These are phyloP conservation scores for Blastocladiella britannica DNA, from an alignment of 192 early-diverging fungal genomes.

Conservation along the genomic window DNA sequence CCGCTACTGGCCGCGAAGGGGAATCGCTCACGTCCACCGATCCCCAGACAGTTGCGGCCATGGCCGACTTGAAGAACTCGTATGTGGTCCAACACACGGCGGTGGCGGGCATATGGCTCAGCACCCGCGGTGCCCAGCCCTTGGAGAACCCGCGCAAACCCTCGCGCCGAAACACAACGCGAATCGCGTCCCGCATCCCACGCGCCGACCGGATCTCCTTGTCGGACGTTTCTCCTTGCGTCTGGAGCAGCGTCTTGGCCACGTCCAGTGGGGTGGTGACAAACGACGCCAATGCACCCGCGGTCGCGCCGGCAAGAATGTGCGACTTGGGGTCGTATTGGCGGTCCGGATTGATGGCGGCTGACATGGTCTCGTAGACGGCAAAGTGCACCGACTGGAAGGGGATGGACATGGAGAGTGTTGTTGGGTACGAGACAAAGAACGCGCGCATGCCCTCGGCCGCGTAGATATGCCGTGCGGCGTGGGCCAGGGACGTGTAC, in stretches of 20 bases:
- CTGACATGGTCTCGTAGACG: constrained; percentile 73
- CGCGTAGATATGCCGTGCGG: constrained; percentile 40
- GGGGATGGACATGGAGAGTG: constrained; percentile 80
- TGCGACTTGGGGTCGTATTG: constrained; percentile 72
- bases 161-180: constrained; percentile 53
- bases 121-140: constrained; percentile 57
- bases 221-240: constrained; percentile 57
- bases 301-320: constrained; percentile 62
- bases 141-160: constrained; percentile 58
- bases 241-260: constrained; percentile 86
- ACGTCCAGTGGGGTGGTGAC: constrained; percentile 90
- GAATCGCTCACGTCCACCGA: no score
- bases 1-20: no score
- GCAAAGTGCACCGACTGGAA: constrained; percentile 88
- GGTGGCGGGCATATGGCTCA: constrained; percentile 80
- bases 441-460: constrained; percentile 62
- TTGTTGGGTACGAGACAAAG: constrained; percentile 85
- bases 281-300: constrained; percentile 69
- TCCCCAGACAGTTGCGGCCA: no score
- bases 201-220: constrained; percentile 40
- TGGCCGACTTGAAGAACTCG: constrained; percentile 62
- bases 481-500: constrained; percentile 48
- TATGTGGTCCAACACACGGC: constrained; percentile 90
- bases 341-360: constrained; percentile 56
- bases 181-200: constrained; percentile 46